A percentile compares a stretch with the other conserved stretches of the same genome.
These are phyloP conservation scores for Diplotaxis tenuifolia DNA, from an alignment of 345 rosid genomes.

Conservation along the genomic window DNA sequence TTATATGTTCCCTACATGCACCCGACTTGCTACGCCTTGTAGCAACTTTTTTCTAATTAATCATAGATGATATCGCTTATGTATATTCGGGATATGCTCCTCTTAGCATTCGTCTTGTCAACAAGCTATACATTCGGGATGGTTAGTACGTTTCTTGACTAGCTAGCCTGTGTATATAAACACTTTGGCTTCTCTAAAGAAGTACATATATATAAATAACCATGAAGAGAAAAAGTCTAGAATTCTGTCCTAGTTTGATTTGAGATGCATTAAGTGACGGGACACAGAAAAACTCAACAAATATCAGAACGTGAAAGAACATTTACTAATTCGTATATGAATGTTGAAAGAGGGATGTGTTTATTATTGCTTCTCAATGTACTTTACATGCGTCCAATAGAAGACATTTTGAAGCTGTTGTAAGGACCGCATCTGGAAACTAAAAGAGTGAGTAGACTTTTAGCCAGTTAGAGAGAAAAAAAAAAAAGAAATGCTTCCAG, in stretches of 20 bases:
- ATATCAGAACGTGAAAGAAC: background rate
- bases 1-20: background rate
- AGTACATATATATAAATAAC: slow-evolving; percentile 4
- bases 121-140: slow-evolving; percentile 93
- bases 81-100: slow-evolving; percentile 99
- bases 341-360: slow-evolving; percentile 9
- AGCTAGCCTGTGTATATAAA: background rate
- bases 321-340: background rate
- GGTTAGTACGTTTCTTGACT: slow-evolving; percentile 55
- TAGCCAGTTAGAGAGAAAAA: background rate
- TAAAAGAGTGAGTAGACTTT: slow-evolving; percentile 57
- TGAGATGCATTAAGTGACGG: slow-evolving; percentile 2
- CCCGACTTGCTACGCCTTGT: slow-evolving; percentile 16
- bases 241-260: background rate
- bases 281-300: slow-evolving; percentile 1
- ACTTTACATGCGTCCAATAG: slow-evolving; percentile 84
- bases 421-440: slow-evolving; percentile 91
- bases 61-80: slow-evolving; percentile 63
- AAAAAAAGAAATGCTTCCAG: background rate
- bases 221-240: background rate
- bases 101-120: slow-evolving; percentile 96
- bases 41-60: slow-evolving; percentile 12
- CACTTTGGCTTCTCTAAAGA: background rate
- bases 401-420: slow-evolving; percentile 77
- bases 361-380: slow-evolving; percentile 12